phyloP scores from a whole-genome alignment of 2,329 filamentous ascomycete genomes.

The Scedosporium boydii region DNA sequence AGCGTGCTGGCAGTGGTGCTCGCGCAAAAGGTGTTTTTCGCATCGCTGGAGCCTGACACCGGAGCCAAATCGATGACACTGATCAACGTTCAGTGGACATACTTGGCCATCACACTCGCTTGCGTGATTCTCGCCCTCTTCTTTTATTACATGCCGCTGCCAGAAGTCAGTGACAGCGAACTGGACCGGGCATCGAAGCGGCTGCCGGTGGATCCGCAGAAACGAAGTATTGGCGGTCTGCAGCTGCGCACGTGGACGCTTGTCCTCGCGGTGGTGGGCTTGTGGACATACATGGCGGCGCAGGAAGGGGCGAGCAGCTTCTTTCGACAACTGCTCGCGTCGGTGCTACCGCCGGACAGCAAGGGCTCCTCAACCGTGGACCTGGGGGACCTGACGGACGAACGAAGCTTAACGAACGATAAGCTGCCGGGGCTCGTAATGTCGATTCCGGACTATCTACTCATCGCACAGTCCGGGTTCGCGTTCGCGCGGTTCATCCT shows the following conservation, averaged over 20 bases:
- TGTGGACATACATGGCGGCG: constrained; percentile 70
- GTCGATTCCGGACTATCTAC: constrained; percentile 55
- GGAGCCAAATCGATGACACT: constrained; percentile 35
- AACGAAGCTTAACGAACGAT: constrained; percentile 19
- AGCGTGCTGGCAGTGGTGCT: constrained; percentile 64
- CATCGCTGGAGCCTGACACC: not conserved
- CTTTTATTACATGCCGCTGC: constrained; percentile 59
- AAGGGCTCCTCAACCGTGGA: constrained; percentile 14
- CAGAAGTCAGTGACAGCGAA: constrained; percentile 48
- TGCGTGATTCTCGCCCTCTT: constrained; percentile 61
- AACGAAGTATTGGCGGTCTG: constrained; percentile 37
- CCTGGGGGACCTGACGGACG: constrained; percentile 33
- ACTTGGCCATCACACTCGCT: constrained; percentile 69
- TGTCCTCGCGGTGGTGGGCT: constrained; percentile 61
- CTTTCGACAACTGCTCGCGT: constrained; percentile 42
- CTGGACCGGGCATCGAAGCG: constrained; percentile 37
- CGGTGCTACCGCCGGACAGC: constrained; percentile 23
- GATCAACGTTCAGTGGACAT: constrained; percentile 74
- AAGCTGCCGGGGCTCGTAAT: constrained; percentile 37
- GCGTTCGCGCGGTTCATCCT: constrained; percentile 64
- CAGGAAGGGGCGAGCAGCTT: constrained; percentile 59
- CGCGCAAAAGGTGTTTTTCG: constrained; percentile 66
- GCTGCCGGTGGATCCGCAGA: constrained; percentile 40
- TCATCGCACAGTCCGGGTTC: constrained; percentile 65
- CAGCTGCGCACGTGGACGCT: constrained; percentile 49